These are phyloP conservation scores for Nectriaceae sp. DNA, from an alignment of 2,329 filamentous ascomycete genomes.

Conservation along the genomic window DNA sequence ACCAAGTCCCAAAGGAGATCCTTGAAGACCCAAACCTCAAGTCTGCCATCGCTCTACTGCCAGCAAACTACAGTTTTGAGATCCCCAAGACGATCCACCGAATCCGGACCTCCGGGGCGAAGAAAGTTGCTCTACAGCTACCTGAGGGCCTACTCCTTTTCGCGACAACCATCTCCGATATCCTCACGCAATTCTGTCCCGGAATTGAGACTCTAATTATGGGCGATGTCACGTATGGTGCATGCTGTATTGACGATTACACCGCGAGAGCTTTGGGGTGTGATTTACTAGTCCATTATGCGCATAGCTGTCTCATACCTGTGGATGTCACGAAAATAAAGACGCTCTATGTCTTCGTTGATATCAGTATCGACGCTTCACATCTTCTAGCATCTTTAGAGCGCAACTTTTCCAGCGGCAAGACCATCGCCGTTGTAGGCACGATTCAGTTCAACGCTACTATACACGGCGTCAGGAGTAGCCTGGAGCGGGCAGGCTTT, in stretches of 20 bases:
- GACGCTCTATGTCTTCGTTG: constrained; percentile 96
- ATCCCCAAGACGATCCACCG: constrained; percentile 97
- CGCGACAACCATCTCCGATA: constrained; percentile 96
- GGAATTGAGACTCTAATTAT: constrained; percentile 94
- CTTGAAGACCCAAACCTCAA: constrained; percentile 83
- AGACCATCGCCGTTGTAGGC: constrained; percentile 89
- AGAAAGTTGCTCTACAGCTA: constrained; percentile 91
- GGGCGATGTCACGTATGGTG: constrained; percentile 98
- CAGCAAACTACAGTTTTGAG: constrained; percentile 97
- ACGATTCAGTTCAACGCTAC: constrained; percentile 99
- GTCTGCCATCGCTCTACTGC: constrained; percentile 82
- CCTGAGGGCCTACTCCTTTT: constrained; percentile 94
- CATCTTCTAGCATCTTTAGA: constrained; percentile 86
- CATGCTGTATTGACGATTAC: constrained; percentile 98
- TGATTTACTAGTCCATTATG: constrained; percentile 93
- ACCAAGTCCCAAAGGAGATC: constrained; percentile 87
- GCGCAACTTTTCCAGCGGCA: constrained; percentile 82
- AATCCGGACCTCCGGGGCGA: constrained; percentile 77
- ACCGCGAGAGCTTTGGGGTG: constrained; percentile 92
- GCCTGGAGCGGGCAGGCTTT: constrained; percentile 83
- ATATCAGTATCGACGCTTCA: constrained; percentile 90
- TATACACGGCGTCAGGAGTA: constrained; percentile 79
- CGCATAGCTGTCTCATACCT: constrained; percentile 93
- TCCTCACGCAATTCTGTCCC: constrained; percentile 90
- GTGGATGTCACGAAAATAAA: constrained; percentile 97